Evolutionary conservation across 1,284 basidiomycete genomes (phyloP).

Genomic region (Trametes hirsuta): DNA sequence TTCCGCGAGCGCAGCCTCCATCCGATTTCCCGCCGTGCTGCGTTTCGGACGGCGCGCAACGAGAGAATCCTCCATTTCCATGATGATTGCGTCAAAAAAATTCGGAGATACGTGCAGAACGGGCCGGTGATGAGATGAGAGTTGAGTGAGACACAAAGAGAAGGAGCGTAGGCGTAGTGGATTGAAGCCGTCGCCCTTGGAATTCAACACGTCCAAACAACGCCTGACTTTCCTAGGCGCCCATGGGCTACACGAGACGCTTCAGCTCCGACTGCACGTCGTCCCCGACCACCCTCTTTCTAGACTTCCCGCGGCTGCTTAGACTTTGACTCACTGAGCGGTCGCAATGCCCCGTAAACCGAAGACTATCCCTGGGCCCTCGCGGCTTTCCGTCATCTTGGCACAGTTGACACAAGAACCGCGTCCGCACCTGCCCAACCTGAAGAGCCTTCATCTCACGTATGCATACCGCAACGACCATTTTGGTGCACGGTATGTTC

Average conservation of each 20-base stretch:
- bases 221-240: constrained; percentile 7
- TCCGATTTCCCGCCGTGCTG: constrained; percentile 79
- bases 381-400: constrained; percentile 58
- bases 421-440: constrained; percentile 51
- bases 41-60: constrained; percentile 62
- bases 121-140: background rate
- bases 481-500: constrained; percentile 64
- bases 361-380: constrained; percentile 52
- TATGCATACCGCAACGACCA: constrained; percentile 69
- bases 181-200: constrained; percentile 8
- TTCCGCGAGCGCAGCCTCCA: constrained; percentile 76
- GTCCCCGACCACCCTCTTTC: background rate
- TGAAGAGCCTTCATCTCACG: constrained; percentile 59
- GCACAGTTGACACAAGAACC: constrained; percentile 56
- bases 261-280: background rate
- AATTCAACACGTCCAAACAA: constrained; percentile 30
- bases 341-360: constrained; percentile 43
- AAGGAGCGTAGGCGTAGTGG: background rate
- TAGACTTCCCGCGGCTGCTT: background rate
- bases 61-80: constrained; percentile 48
- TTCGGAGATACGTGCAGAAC: background rate
- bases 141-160: background rate
- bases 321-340: too few relatives aligned
- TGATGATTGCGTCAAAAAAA: background rate
- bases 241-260: background rate